These are phyloP conservation scores for Penicillium janthinellum DNA, from an alignment of 2,329 filamentous ascomycete genomes.

Conservation along the genomic window DNA sequence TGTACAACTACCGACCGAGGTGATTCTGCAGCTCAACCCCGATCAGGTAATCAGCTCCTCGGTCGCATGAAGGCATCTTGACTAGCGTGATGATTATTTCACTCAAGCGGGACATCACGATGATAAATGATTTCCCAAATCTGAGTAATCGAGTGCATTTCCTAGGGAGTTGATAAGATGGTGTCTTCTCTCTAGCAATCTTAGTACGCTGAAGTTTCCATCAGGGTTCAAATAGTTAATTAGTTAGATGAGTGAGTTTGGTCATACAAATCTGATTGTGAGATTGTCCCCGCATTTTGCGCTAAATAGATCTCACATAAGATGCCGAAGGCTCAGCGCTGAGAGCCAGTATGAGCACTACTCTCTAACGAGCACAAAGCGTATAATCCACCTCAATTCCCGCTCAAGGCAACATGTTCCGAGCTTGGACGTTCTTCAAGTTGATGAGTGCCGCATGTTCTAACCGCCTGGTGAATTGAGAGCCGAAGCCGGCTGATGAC, in stretches of 20 bases:
- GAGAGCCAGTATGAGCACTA: neutral
- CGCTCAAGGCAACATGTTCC: neutral
- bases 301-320: neutral
- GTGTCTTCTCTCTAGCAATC: neutral
- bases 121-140: neutral
- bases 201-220: neutral
- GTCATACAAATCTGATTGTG: neutral
- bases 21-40: neutral
- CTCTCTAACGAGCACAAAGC: neutral
- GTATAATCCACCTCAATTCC: neutral
- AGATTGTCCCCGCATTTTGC: neutral
- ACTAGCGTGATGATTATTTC: neutral
- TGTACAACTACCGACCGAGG: neutral
- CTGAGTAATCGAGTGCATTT: neutral
- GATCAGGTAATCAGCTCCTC: neutral
- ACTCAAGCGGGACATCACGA: neutral
- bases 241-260: neutral
- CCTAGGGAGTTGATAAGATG: neutral
- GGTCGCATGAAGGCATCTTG: neutral
- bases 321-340: neutral
- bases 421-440: neutral
- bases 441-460: neutral
- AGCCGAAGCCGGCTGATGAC: neutral
- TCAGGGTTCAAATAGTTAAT: no score
- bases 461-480: neutral